These are phyloP conservation scores for Sarocladium oryzae DNA, from an alignment of 2,329 filamentous ascomycete species.

Conservation along the genomic window DNA sequence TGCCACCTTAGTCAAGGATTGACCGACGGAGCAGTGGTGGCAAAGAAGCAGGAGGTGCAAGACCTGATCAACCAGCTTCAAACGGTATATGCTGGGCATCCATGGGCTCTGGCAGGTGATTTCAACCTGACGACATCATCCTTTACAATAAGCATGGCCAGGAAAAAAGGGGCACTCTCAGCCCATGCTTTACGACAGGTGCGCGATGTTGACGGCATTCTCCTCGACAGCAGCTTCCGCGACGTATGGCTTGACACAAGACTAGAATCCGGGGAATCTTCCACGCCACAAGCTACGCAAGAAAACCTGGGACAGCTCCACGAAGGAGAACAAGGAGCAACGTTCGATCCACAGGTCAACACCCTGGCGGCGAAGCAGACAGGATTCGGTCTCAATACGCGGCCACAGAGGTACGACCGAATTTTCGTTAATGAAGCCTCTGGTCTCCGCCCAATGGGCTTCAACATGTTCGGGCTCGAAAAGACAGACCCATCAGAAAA, in stretches of 20 bases:
- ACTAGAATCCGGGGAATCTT: slow-evolving; percentile 35
- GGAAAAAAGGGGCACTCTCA: slow-evolving; percentile 48
- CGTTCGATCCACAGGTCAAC: slow-evolving; percentile 56
- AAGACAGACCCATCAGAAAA: slow-evolving; percentile 5
- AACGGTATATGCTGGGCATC: slow-evolving; percentile 20
- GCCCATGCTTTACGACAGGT: slow-evolving; percentile 37
- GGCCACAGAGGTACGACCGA: slow-evolving; percentile 60
- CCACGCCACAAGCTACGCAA: slow-evolving; percentile 16
- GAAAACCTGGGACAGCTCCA: slow-evolving; percentile 30
- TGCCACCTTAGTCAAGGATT: slow-evolving; percentile 58
- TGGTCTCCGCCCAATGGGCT: slow-evolving; percentile 26
- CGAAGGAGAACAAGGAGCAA: slow-evolving; percentile 58
- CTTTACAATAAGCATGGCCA: slow-evolving; percentile 45
- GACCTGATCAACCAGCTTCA: slow-evolving; percentile 10
- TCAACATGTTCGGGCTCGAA: slow-evolving; percentile 50
- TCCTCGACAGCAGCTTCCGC: slow-evolving; percentile 39
- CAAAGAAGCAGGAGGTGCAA: slow-evolving; percentile 51
- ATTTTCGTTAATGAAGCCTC: slow-evolving; percentile 47
- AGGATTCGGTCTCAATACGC: slow-evolving; percentile 38
- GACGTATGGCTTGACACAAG: slow-evolving; percentile 47
- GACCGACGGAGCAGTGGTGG: slow-evolving; percentile 48
- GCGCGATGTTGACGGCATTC: slow-evolving; percentile 36
- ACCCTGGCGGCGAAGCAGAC: slow-evolving; percentile 45
- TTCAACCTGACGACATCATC: slow-evolving; percentile 58
- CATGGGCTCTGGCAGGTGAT: slow-evolving; percentile 56